Evolutionary conservation across 148 eudicot species (phyloP), one percentile per base, ranked within the genome.

Genomic region (Rheum nobile): DNA sequence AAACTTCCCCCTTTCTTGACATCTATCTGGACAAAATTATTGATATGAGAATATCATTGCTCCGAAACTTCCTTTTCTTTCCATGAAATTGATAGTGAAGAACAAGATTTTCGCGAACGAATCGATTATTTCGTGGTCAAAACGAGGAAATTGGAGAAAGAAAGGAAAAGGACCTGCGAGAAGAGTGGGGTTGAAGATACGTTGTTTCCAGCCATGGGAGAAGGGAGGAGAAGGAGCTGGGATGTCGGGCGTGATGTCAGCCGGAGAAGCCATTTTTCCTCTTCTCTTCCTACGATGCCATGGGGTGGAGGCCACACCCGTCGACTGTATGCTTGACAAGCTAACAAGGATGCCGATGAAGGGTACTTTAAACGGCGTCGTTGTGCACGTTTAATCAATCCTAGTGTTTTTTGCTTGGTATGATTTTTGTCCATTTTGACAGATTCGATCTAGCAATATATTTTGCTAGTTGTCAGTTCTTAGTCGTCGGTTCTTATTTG

Each of bases 101-200:
- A n/a, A n/a, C n/a, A n/a, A n/a, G n/a, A n/a, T n/a, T n/a, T n/a
- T n/a, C n/a, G n/a, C n/a, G n/a, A n/a, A n/a, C n/a, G n/a, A n/a
- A n/a, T n/a, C n/a, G n/a, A n/a, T n/a, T n/a, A n/a, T n/a, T n/a
- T n/a, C n/a, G n/a, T n/a, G n/a, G n/a, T n/a, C n/a, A n/a, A n/a
- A n/a, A n/a, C n/a, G n/a, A n/a, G n/a, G n/a, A n/a, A 26, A 22
- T 38, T 29, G 75, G 22, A 68, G 47, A 42, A 48, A 71, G 74
- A 74, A 4, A 39, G n/a, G 35, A 52, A 73, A 21, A 80, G 39
- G 8, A 80, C 93, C 97, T 82, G 91, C 97, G 71, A 91, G 78
- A 71, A 91, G 29, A 13, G 97, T 86, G 43, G 97, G 97, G 61
- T 82, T 76, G 55, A 91, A 74, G 79, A 87, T 86, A 7, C 86